A percentile compares a stretch with the other conserved stretches of the same genome.
These are phyloP conservation scores for Kodamaea restingae DNA, from an alignment of 805 yeast species.

Conservation along the genomic window DNA sequence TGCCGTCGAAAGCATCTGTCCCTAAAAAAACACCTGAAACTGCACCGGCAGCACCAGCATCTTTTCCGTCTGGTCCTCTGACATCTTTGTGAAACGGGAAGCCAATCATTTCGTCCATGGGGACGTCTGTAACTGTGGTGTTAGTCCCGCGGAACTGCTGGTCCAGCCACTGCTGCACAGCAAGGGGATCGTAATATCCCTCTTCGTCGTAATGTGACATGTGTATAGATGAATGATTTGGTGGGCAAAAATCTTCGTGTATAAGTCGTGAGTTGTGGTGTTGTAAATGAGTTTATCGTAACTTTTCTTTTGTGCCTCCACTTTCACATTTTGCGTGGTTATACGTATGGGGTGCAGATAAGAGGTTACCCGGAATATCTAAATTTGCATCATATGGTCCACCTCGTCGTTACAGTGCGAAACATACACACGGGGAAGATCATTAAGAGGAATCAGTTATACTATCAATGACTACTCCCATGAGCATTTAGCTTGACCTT, in stretches of 20 bases:
- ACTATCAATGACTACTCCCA: too few relatives aligned
- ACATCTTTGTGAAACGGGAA: neutral
- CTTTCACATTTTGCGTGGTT: slow-evolving; percentile 2
- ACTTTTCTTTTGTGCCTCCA: slow-evolving; percentile 3
- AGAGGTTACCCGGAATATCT: slow-evolving; percentile 1
- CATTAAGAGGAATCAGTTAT: too few relatives aligned
- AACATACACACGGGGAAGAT: neutral
- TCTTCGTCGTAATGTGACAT: slow-evolving; percentile 4
- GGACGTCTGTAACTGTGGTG: slow-evolving; percentile 1
- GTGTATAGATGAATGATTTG: neutral
- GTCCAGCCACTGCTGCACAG: slow-evolving; percentile 4
- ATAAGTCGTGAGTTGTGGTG: neutral
- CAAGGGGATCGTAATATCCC: slow-evolving; percentile 2
- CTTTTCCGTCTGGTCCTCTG: neutral
- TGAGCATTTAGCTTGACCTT: too few relatives aligned
- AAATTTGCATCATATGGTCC: neutral
- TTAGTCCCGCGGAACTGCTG: slow-evolving; percentile 4
- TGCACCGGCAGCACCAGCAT: too few relatives aligned
- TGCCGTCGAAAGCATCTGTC: too few relatives aligned
- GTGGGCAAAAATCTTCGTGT: neutral
- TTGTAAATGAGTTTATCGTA: slow-evolving; percentile 1
- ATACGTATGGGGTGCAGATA: slow-evolving; percentile 3
- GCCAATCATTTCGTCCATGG: slow-evolving; percentile 2
- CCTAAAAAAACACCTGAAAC: too few relatives aligned
- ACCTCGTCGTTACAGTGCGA: neutral